Evolutionary conservation across 2,329 filamentous ascomycete genomes (phyloP).

Genomic region (Colletotrichum cordylinicola): DNA sequence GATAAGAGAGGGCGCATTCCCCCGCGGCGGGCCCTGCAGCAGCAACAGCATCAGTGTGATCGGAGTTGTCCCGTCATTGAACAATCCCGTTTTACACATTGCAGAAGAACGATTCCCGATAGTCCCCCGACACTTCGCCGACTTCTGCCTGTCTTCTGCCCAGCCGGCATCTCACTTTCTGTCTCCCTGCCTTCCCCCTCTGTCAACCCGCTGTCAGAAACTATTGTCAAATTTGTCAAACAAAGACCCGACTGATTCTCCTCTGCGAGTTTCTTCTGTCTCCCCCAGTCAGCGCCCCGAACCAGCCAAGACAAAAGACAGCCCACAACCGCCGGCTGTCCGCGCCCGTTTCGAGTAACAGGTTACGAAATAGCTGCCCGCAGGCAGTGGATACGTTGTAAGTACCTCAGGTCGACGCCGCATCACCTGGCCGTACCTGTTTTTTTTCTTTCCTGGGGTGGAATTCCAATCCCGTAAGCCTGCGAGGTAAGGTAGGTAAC

Average conservation of each 20-base stretch:
- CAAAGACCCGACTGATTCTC: neutral
- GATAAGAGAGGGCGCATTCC: constrained; percentile 17
- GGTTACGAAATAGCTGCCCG: constrained; percentile 15
- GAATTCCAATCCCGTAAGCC: neutral
- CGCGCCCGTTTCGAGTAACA: constrained; percentile 2
- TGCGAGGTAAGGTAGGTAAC: neutral
- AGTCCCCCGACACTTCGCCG: constrained; percentile 11
- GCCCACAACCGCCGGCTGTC: neutral
- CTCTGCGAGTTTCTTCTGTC: neutral
- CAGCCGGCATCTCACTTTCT: neutral
- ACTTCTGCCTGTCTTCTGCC: neutral
- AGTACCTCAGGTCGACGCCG: neutral
- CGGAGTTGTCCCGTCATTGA: neutral
- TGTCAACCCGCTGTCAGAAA: neutral
- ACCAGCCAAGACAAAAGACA: neutral
- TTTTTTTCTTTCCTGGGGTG: neutral
- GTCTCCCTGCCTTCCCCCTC: neutral
- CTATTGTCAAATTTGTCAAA: neutral
- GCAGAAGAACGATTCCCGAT: neutral
- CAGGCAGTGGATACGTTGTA: neutral
- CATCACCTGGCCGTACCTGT: constrained; percentile 4
- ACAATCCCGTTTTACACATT: neutral
- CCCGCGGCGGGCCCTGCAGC: neutral
- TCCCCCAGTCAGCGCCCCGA: neutral
- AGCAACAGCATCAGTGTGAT: neutral